Base-by-base conservation (phyloP, 2,329 filamentous ascomycete genomes). In the Pseudogymnoascus sp. region DNA sequence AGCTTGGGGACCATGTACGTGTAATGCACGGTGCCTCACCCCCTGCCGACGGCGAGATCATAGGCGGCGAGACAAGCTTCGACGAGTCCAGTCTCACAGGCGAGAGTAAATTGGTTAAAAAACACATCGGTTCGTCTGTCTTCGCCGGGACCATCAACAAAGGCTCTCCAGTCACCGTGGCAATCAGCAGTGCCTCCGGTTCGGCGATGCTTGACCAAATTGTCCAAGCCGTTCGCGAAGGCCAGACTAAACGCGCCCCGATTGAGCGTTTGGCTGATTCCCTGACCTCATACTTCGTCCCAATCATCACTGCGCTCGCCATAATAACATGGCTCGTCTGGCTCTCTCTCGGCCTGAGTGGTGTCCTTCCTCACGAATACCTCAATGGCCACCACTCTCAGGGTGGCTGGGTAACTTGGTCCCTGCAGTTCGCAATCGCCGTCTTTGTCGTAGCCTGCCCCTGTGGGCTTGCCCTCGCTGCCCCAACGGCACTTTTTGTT, bases 81-180 rank as follows among this genome's bases (percentile, higher is more conserved):
- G 90, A 96, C 71, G 92, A 96, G 72, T 91, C 90, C n/a, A 93
- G 90, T 63, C 78, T 96, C 65, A 96, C 92, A 2, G 88, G 88
- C 58, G 88, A 91, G 74, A 88, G 88, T n/a, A 80, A 82, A 1
- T 81, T 81, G 1, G 83, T 91, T 61, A 79, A 78, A 68, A 91
- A 91, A 74, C 65, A 60, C 0, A 68, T 76, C 2, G 86, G 85
- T 3, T 88, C 91, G 63, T 76, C 78, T 14, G 85, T 92, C 2
- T 92, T 82, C 68, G 84, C 88, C 0, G 89, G 89, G 14, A 92
- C 66, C 61, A 0, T 68, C 75, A 2, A 88, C 83, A 0, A 83
- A 83, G 11, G 78, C 5, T 73, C 80, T 0, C 81, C 88, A 0
- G 72, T 92, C 14, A 79, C 83, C 8, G 77, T 91, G 26, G 78